Conservation (phyloP, 768 basidiomycete genomes). For the Psilocybe sp. region DNA sequence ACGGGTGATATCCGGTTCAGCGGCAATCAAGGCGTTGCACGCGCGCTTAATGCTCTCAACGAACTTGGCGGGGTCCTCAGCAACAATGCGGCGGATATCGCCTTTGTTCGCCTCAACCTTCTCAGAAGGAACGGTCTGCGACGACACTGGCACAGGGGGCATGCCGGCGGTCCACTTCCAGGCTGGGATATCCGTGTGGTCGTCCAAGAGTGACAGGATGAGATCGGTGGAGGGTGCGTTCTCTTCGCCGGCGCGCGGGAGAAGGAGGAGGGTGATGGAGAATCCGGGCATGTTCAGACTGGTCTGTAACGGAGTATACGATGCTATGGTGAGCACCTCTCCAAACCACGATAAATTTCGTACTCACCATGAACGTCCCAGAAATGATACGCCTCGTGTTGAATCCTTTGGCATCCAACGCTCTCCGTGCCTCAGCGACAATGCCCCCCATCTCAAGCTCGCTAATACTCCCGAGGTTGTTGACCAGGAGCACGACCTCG, state of each 20-base stretch:
- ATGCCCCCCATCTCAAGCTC: constrained; percentile 78
- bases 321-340: not conserved
- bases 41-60: constrained; percentile 52
- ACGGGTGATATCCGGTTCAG: constrained; percentile 86
- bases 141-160: constrained; percentile 27
- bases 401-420: constrained; percentile 55
- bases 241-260: constrained; percentile 48
- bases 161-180: constrained; percentile 76
- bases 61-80: constrained; percentile 47
- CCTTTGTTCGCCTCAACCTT: constrained; percentile 1
- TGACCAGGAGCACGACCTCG: constrained; percentile 75
- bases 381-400: constrained; percentile 60
- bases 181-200: constrained; percentile 65
- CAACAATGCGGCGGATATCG: constrained; percentile 9
- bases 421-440: constrained; percentile 55
- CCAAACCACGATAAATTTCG: not conserved
- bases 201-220: constrained; percentile 70
- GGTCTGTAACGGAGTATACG: constrained; percentile 43
- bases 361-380: constrained; percentile 82
- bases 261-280: constrained; percentile 77
- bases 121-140: constrained; percentile 10
- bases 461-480: constrained; percentile 85
- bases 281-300: constrained; percentile 94
- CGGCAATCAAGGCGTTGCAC: constrained; percentile 63
- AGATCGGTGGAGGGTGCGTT: constrained; percentile 34